phyloP scores from a whole-genome alignment of 768 basidiomycete species.

The Boletus coccyginus region DNA sequence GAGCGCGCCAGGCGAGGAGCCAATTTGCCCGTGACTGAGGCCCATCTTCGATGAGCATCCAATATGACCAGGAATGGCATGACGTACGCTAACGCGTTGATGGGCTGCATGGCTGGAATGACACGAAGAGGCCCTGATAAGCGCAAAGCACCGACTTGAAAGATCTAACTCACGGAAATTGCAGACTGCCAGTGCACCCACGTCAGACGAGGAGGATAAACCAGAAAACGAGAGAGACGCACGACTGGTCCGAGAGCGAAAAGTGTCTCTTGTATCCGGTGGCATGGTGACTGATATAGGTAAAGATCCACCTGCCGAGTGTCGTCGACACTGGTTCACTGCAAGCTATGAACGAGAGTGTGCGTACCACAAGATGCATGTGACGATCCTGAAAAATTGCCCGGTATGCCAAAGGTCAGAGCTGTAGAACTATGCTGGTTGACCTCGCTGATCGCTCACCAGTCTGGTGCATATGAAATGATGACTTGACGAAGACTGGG shows the following conservation, averaged over 20 bases:
- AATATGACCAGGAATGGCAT: neutral
- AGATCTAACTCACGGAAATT: constrained; percentile 34
- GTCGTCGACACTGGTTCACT: neutral
- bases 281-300: constrained; percentile 52
- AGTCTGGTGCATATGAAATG: constrained; percentile 70
- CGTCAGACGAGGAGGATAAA: constrained; percentile 8
- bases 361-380: constrained; percentile 58
- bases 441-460: constrained; percentile 41
- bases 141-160: no score
- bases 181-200: constrained; percentile 27
- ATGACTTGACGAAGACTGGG: constrained; percentile 19
- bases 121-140: neutral
- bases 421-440: neutral
- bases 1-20: constrained; percentile 44
- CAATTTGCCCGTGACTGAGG: constrained; percentile 39
- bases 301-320: constrained; percentile 47
- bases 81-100: constrained; percentile 60
- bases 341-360: neutral
- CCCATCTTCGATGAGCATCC: neutral
- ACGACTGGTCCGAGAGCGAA: constrained; percentile 75
- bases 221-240: constrained; percentile 27
- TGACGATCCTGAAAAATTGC: constrained; percentile 52
- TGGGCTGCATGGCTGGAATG: constrained; percentile 55
- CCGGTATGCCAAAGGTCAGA: neutral
- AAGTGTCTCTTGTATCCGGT: constrained; percentile 76